Evolutionary conservation across 1,284 basidiomycete genomes (phyloP).

Genomic region (Phellinidium pouzarii): DNA sequence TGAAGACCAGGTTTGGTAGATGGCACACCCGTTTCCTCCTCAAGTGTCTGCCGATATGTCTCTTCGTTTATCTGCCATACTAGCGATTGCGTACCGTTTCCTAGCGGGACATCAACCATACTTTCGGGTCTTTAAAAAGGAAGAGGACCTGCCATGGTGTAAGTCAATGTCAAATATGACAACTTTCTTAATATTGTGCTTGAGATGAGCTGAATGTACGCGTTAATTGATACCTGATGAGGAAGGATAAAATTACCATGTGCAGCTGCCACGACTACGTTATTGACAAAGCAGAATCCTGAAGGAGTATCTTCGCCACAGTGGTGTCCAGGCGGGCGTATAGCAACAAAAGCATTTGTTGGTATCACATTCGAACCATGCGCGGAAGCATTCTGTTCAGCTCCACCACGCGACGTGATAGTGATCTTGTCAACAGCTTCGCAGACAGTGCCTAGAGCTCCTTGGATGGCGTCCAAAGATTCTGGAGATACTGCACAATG

Average conservation of each 20-base stretch:
- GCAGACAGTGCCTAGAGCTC: conserved; percentile 73
- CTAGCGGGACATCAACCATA: conserved; percentile 32
- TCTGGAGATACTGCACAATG: conserved; percentile 53
- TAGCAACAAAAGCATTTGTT: conserved; percentile 69
- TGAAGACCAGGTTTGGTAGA: conserved; percentile 47
- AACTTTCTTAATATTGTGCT: conserved; percentile 72
- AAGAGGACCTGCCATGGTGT: conserved; percentile 63
- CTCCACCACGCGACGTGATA: conserved; percentile 20
- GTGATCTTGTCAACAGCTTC: conserved; percentile 76
- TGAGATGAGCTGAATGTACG: conserved; percentile 58
- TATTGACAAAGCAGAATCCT: conserved; percentile 94
- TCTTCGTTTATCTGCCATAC: conserved; percentile 91
- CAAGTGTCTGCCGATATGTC: conserved; percentile 61
- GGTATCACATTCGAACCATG: not conserved
- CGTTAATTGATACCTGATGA: not conserved
- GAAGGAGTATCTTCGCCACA: conserved; percentile 84
- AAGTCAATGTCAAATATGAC: conserved; percentile 93
- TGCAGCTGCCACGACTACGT: conserved; percentile 84
- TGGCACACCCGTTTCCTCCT: conserved; percentile 35
- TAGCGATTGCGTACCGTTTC: conserved; percentile 91
- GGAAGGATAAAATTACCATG: too few species aligned
- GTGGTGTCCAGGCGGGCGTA: conserved; percentile 88
- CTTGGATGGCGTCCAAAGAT: conserved; percentile 68
- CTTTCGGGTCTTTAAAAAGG: not conserved
- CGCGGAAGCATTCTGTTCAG: not conserved